phyloP scores from a whole-genome alignment of 2,329 filamentous ascomycete species.

The Talaromyces sp. region DNA sequence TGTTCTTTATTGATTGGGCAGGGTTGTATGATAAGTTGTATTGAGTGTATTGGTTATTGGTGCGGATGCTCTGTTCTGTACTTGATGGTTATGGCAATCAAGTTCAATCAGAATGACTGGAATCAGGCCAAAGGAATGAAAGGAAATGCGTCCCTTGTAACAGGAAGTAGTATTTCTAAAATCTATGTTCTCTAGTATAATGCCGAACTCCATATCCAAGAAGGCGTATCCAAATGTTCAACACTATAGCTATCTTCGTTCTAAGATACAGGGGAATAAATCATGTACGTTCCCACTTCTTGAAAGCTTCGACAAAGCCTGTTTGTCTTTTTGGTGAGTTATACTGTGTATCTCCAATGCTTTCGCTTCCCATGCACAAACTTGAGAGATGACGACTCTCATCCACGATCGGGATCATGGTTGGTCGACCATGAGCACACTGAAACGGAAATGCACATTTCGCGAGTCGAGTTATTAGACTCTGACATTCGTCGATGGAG shows the following conservation, averaged over 20 bases:
- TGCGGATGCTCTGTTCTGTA: no score
- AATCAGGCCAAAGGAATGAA: background rate
- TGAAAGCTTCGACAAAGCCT: constrained; percentile 19
- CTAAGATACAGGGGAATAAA: background rate
- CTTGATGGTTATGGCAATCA: background rate
- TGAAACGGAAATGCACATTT: constrained; percentile 50
- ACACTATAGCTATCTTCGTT: background rate
- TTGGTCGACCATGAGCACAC: constrained; percentile 52
- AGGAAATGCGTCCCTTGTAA: background rate
- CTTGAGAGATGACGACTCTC: background rate
- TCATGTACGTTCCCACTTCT: constrained; percentile 16
- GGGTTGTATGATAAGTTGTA: no score
- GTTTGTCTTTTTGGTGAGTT: background rate
- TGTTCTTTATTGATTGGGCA: constrained; percentile 1
- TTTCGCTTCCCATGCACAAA: background rate
- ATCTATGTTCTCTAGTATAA: background rate
- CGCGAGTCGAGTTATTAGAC: constrained; percentile 39
- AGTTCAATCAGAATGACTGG: background rate
- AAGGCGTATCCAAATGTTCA: background rate
- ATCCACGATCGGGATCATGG: constrained; percentile 47
- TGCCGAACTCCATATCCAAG: background rate
- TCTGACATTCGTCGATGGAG: constrained; percentile 38
- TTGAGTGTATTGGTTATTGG: no score
- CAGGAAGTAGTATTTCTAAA: background rate
- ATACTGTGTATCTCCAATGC: background rate